A percentile compares a stretch with the other conserved stretches of the same genome.
These are phyloP conservation scores for Gamsiella multidivaricata DNA, from an alignment of 192 early-diverging fungal genomes.

Conservation along the genomic window DNA sequence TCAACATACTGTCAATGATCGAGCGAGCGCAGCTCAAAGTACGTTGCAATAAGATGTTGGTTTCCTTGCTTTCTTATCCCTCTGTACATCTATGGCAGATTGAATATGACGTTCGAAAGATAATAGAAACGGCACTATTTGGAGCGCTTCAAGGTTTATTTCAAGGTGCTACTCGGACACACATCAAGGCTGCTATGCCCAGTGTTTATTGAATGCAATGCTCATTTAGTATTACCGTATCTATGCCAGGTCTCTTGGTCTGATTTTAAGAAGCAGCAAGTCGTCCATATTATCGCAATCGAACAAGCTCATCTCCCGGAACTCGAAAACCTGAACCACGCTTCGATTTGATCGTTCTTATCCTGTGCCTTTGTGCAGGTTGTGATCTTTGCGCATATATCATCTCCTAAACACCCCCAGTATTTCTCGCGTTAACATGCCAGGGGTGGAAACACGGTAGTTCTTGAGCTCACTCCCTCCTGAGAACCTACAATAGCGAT, in stretches of 20 bases:
- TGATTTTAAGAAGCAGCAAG: conserved; percentile 10
- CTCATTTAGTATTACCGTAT: neutral
- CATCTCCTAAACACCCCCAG: no score
- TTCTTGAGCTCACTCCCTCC: neutral
- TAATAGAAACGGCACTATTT: conserved; percentile 24
- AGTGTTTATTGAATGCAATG: neutral
- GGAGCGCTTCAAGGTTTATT: conserved; percentile 41
- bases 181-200: neutral
- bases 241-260: conserved; percentile 18
- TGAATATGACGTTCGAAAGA: neutral
- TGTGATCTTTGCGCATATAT: no score
- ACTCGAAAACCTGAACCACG: neutral
- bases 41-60: neutral
- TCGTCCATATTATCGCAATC: conserved; percentile 28
- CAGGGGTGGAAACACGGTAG: no score
- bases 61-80: neutral
- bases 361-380: no score
- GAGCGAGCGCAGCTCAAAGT: conserved; percentile 37
- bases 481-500: neutral
- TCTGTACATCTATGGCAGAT: neutral
- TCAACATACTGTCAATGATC: conserved; percentile 6
- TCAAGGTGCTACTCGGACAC: conserved; percentile 28
- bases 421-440: neutral
- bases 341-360: neutral
- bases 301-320: conserved; percentile 27